Evolutionary conservation across 2,329 filamentous ascomycete genomes (phyloP), one percentile per base, ranked within the genome.

Genomic region (Bipolaris gigantea): DNA sequence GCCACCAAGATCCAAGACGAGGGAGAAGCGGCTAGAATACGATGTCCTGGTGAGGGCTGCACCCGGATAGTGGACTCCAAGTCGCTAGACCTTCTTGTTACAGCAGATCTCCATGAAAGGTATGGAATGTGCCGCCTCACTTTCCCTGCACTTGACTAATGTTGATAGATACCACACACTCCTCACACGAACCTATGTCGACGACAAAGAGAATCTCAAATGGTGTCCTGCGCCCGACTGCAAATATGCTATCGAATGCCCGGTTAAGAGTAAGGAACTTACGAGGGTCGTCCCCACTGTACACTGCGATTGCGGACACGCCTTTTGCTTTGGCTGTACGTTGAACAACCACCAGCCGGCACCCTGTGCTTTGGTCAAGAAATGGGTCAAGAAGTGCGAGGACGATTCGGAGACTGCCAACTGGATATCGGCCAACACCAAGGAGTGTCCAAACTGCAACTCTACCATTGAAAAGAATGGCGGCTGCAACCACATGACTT

Each of bases 211-310:
- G 53, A 89, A 88, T 51, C 84, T 97, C 56, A 96, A 96, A 74
- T 99, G 94, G 94, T 99, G 94, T 73, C 94, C 94, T 0, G 93
- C 93, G 1, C 94, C 94, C n/a, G 93, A 99, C 73, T 99, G 94
- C 75, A 85, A 89, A 66, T 97, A 94, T 69, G 94, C 93, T 11
- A 80, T 99, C 42, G 90, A 97, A 69, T 99, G 94, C 66, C 80
- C 79, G 0, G 83, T 97, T 55, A 96, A 96, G 78, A 88, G 89
- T 77, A 92, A 91, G 70, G 92, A 97, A 53, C 81, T 99, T 18
- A 83, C 86, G 63, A 87, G 84, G 63, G 84, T 96, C 23, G 94
- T 99, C 0, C 94, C 94, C 0, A 96, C 92, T 0, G 94, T 99
- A 4, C 83, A 86, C 56, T 99, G 94, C 73, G 80, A 81, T 3